Evolutionary conservation across 208 protist genomes (phyloP), one percentile per base, ranked within the genome.

Genomic region (Crithidia thermophila): DNA sequence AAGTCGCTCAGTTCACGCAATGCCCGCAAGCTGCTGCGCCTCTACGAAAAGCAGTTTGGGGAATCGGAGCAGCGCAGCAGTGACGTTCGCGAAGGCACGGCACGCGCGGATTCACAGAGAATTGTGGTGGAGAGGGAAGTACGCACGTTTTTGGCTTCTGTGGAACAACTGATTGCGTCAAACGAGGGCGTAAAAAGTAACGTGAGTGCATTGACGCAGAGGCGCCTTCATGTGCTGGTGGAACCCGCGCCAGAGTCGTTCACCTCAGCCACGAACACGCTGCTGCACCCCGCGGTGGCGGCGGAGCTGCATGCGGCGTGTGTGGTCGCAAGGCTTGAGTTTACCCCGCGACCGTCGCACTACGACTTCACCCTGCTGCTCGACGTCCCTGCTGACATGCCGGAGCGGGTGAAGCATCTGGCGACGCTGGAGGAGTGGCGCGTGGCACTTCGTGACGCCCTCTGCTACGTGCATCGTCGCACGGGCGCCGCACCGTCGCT

Each of bases 381-480:
- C 2, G 40, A 33, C n/a, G 75, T 76, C 4, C 73, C 81, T 0
- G 42, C 30, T 0, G 56, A 56, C 39, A 65, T 81, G 28, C 75
- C 72, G 13, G 77, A 75, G 33, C 43, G 55, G 14, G 33, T 23
- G 25, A 56, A 64, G 37, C 77, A 84, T 53, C 25, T 53, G 7
- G 66, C 58, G 7, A 71, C 79, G 11, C 36, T 82, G 27, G 53
- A 39, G 27, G 84, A 86, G 67, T 63, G 64, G 67, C 61, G 75
- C 27, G 78, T 86, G 9, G 81, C 67, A 7, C 72, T 93, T 31
- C 69, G 76, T 0, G 87, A 93, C 62, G 87, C 82, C 7, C 64
- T 93, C 31, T 64, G 74, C 0, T 90, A 85, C 50, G 61, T 88
- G 40, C 67, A 72, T 16, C 87, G 82, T 10, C 76, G 68, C 20